Evolutionary conservation across 164 flowering plant species (phyloP).

Genomic region (Hamamelis virginiana): DNA sequence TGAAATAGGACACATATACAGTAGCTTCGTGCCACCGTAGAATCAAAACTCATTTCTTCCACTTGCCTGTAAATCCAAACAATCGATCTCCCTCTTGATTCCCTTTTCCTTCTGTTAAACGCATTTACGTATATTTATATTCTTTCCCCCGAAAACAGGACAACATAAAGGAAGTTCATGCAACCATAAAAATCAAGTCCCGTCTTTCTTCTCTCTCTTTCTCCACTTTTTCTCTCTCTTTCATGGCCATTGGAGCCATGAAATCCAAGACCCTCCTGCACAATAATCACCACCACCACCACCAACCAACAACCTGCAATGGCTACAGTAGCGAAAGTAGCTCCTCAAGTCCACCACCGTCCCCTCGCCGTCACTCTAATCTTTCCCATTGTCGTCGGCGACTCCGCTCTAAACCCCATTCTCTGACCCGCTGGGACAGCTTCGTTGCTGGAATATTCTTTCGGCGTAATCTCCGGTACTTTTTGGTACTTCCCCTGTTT

Average conservation of each 20-base stretch:
- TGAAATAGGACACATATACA: not conserved
- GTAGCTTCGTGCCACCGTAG: not conserved
- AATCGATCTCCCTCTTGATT: too few species aligned
- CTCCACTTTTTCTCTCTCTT: slow-evolving; percentile 4
- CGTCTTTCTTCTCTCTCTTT: slow-evolving; percentile 3
- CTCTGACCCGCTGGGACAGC: slow-evolving; percentile 16
- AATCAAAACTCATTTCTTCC: too few species aligned
- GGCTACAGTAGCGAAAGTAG: slow-evolving; percentile 29
- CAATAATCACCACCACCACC: not conserved
- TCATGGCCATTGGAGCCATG: slow-evolving; percentile 21
- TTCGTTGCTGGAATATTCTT: slow-evolving; percentile 22
- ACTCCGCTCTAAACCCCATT: slow-evolving; percentile 34
- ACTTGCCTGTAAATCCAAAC: too few species aligned
- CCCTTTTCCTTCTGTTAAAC: not conserved
- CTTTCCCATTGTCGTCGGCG: slow-evolving; percentile 31
- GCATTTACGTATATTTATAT: too few species aligned
- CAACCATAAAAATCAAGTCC: not conserved
- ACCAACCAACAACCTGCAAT: slow-evolving; percentile 9
- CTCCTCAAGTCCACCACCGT: slow-evolving; percentile 46
- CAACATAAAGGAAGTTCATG: not conserved
- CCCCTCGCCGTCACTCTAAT: slow-evolving; percentile 35
- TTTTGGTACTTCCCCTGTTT: slow-evolving; percentile 48
- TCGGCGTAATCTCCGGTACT: slow-evolving; percentile 40
- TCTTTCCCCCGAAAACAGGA: not conserved
- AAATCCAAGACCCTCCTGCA: slow-evolving; percentile 10